phyloP scores from a whole-genome alignment of 176 grass and related monocot species.

The Bolboschoenus planiculmis region DNA sequence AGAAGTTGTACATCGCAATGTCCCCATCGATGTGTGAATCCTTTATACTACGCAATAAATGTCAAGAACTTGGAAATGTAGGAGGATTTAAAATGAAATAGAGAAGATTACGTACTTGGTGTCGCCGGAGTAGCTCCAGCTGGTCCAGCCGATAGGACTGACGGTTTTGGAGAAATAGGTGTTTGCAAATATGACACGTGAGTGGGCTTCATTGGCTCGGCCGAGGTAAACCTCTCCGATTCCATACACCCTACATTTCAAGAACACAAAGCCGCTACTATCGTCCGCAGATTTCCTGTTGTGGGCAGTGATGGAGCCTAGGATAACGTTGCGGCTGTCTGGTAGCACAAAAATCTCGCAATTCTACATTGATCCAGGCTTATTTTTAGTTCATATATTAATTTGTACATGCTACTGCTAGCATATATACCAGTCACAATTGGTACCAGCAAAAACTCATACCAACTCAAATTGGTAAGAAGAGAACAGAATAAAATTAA shows the following conservation, averaged over 20 bases:
- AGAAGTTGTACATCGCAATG: no score
- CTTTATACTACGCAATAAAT: not conserved
- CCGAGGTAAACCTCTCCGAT: conserved; percentile 62
- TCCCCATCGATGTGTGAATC: no score
- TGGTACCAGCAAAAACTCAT: not conserved
- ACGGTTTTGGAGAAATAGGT: conserved; percentile 74
- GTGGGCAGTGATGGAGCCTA: conserved; percentile 62
- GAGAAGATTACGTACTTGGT: conserved; percentile 42
- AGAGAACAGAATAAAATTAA: not conserved
- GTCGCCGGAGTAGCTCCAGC: conserved; percentile 41
- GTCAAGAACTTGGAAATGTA: not conserved
- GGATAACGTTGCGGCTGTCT: conserved; percentile 48
- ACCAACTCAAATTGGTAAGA: not conserved
- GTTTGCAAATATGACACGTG: conserved; percentile 52
- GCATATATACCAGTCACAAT: not conserved
- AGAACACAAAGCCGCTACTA: conserved; percentile 60
- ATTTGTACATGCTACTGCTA: not conserved
- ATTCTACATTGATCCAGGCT: conserved; percentile 26
- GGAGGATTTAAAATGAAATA: not conserved
- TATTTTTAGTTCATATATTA: not conserved
- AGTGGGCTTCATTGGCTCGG: conserved; percentile 43
- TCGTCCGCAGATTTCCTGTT: conserved; percentile 44
- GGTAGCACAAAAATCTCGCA: conserved; percentile 85
- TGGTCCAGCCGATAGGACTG: conserved; percentile 41
- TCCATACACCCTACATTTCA: conserved; percentile 83